Conservation (phyloP, 1,139 yeast species). For the Tardiomyces depauwii region DNA sequence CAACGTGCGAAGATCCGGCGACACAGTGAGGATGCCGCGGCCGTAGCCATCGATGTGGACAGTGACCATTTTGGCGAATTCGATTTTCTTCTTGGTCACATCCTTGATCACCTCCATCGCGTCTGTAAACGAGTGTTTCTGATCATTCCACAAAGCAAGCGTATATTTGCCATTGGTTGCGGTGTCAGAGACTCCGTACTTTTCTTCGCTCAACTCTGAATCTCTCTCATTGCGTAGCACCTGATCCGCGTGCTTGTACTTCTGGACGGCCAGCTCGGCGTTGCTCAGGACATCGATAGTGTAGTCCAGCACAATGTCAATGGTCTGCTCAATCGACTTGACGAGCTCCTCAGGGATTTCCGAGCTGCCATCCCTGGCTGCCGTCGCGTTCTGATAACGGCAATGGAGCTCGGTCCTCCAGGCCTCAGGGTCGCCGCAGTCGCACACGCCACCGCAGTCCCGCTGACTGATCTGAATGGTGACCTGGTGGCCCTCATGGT, state of each 20-base stretch:
- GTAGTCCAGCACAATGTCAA: constrained; percentile 56
- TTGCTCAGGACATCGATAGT: constrained; percentile 56
- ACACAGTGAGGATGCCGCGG: constrained; percentile 53
- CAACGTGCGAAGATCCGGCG: constrained; percentile 40
- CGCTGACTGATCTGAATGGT: constrained; percentile 62
- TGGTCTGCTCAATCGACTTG: constrained; percentile 25
- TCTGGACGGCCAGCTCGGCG: constrained; percentile 32
- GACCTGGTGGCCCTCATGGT: constrained; percentile 68
- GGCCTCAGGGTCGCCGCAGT: constrained; percentile 86
- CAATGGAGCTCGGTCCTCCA: constrained; percentile 54
- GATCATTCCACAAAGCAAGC: constrained; percentile 66
- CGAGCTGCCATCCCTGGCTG: constrained; percentile 9
- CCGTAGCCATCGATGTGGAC: constrained; percentile 54
- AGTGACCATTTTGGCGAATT: constrained; percentile 67
- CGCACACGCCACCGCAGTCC: constrained; percentile 90
- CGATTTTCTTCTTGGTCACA: constrained; percentile 54
- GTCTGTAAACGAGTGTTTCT: constrained; percentile 61
- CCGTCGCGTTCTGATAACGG: constrained; percentile 9
- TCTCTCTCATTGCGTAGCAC: constrained; percentile 18
- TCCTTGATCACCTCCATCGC: constrained; percentile 54
- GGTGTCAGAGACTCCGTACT: constrained; percentile 31
- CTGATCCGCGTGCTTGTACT: constrained; percentile 15
- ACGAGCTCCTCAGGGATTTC: constrained; percentile 20
- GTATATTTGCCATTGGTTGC: constrained; percentile 39
- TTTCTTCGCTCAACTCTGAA: constrained; percentile 26